phyloP scores from a whole-genome alignment of 2,329 filamentous ascomycete genomes.

The Fusarium temperatum region DNA sequence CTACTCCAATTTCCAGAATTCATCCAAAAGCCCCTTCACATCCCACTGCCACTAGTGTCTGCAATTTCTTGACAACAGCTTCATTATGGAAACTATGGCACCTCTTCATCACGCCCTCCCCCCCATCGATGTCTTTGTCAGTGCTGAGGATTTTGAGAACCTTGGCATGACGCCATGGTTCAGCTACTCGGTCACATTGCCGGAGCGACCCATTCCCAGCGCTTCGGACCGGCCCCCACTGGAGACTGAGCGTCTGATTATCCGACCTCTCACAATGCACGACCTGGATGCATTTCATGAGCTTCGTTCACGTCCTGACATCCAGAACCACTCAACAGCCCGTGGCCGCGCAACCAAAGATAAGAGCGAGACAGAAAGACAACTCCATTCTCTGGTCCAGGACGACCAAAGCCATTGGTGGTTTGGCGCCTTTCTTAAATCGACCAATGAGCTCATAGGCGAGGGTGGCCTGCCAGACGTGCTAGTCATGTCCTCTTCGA shows the following conservation, averaged over 20 bases:
- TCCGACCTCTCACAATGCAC: slow-evolving; percentile 19
- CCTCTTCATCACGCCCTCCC: slow-evolving; percentile 10
- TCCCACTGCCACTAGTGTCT: background rate
- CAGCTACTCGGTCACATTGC: slow-evolving; percentile 30
- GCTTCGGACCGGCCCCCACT: slow-evolving; percentile 18
- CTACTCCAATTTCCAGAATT: background rate
- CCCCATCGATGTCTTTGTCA: slow-evolving; percentile 6
- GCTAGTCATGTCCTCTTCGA: slow-evolving; percentile 11
- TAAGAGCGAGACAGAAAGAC: slow-evolving; percentile 20
- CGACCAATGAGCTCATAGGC: slow-evolving; percentile 26
- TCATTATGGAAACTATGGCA: slow-evolving; percentile 30
- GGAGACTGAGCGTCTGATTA: slow-evolving; percentile 23
- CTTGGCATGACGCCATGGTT: slow-evolving; percentile 34
- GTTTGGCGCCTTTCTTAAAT: slow-evolving; percentile 29
- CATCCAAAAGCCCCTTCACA: background rate
- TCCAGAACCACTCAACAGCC: slow-evolving; percentile 11
- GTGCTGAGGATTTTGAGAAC: slow-evolving; percentile 10
- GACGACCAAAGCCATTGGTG: slow-evolving; percentile 26
- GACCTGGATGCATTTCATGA: slow-evolving; percentile 31
- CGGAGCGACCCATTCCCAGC: slow-evolving; percentile 18
- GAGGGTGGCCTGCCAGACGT: slow-evolving; percentile 28
- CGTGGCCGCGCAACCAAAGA: slow-evolving; percentile 22
- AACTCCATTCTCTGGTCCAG: slow-evolving; percentile 7
- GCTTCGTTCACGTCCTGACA: slow-evolving; percentile 4
- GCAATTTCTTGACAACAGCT: background rate